These are phyloP conservation scores for Linnemannia exigua DNA, from an alignment of 192 early-diverging fungal genomes.

Conservation along the genomic window DNA sequence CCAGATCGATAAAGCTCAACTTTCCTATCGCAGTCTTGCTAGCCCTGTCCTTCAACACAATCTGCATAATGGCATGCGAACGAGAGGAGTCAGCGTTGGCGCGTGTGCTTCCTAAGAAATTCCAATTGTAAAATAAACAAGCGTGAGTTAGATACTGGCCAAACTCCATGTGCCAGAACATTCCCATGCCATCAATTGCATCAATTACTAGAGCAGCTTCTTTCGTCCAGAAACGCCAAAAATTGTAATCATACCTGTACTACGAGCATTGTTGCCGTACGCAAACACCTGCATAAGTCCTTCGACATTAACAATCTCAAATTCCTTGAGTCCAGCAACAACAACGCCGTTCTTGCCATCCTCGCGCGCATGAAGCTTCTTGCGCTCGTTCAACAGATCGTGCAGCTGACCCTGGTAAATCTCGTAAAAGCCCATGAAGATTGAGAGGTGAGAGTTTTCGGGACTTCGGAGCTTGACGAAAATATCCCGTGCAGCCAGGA, in stretches of 20 bases:
- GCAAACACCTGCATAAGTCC: conserved; percentile 95
- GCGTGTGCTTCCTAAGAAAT: conserved; percentile 81
- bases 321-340: conserved; percentile 91
- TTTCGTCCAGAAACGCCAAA: neutral
- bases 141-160: neutral
- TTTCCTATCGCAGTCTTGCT: conserved; percentile 71
- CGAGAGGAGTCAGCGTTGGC: conserved; percentile 96
- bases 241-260: conserved; percentile 91
- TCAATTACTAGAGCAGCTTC: neutral
- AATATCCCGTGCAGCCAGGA: conserved; percentile 93
- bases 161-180: neutral
- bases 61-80: conserved; percentile 97
- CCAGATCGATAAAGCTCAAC: conserved; percentile 98
- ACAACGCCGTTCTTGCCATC: conserved; percentile 96
- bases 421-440: conserved; percentile 95
- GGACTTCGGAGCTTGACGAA: conserved; percentile 81
- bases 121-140: conserved; percentile 12
- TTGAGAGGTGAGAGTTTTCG: conserved; percentile 80
- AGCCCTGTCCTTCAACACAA: conserved; percentile 80
- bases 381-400: conserved; percentile 92
- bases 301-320: conserved; percentile 87
- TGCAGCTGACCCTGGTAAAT: conserved; percentile 98
- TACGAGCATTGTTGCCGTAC: conserved; percentile 89
- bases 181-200: too few species aligned
- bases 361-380: conserved; percentile 95